Evolutionary conservation across 345 rosid genomes (phyloP), one percentile per base, ranked within the genome.

Genomic region (Microcos paniculata): DNA sequence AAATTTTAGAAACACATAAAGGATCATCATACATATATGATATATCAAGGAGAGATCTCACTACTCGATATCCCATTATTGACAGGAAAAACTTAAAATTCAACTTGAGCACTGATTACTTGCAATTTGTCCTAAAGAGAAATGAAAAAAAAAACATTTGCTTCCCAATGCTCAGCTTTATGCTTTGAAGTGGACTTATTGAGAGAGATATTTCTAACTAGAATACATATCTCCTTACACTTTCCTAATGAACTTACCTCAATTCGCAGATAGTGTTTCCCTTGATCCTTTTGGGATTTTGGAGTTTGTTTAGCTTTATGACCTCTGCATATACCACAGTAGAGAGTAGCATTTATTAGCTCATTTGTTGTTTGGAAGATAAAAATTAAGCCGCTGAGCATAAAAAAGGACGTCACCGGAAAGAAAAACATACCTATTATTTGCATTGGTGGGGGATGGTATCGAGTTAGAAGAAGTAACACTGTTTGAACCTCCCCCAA

Each of bases 171-270:
- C 38, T 35, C 38, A 35, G 38, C 38, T 2, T 2, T n/a, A 3
- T n/a, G 58, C 58, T 8, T 12, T 52, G 21, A 12, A 56, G 61
- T 24, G 30, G 10, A 56, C 61, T 56, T 12, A 57, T 24, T 13
- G 62, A 57, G 33, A 13, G 24, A 26, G 62, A 26, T 57, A 31
- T 57, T 4, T 3, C 10, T 57, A 52, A 67, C 51, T 40, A 62
- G 18, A 21, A 73, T 30, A 6, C 4, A 79, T 16, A n/a, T 51
- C 30, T 42, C 23, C 70, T 42, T 13, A 6, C 8, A 62, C 18
- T 9, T n/a, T 62, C 24, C 46, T 62, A n/a, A 68, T 31, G 15
- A 28, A 31, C 65, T 74, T 75, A 71, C 87, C 75, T 64, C 43
- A n/a, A 64, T 26, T 59, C 69, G 63, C 76, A 24, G 62, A 68